Evolutionary conservation across 2,329 filamentous ascomycete genomes (phyloP), one percentile per base, ranked within the genome.

Genomic region (Leptographium radiaticola): DNA sequence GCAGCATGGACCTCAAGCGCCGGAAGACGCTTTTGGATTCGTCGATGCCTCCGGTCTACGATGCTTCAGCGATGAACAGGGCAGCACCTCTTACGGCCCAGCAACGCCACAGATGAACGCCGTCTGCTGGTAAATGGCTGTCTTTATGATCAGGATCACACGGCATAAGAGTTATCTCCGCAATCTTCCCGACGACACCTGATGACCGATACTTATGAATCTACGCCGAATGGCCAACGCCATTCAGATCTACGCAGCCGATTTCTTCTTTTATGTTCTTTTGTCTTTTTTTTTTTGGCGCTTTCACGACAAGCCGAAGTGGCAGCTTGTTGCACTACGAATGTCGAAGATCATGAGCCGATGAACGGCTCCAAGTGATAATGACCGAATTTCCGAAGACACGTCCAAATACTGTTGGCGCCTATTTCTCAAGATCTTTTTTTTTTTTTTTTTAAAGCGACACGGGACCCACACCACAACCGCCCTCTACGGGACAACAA

Each of bases 1-100:
- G 68, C 38, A 57, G 57, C 34, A 59, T 66, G 53, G 67, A 69
- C 43, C 52, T 64, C 46, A 69, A 69, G 64, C 66, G 67, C 33
- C 63, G 66, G 34, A 68, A 67, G 60, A 67, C 64, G 30, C 59
- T 66, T 42, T 53, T 67, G 18, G 65, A 66, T 18, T 59, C 60
- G 11, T 62, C 64, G 1, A 62, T 65, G 53, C 65, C 64, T 2
- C 61, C 65, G 2, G 65, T 64, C 1, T 68, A 65, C 57, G 64
- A 62, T 34, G 39, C 55, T 7, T 49, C 60, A 3, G 43, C 52
- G 2, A 59, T 62, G 56, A 61, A 54, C 54, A 58, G 60, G 12
- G 55, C 65, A 7, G 59, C 64, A 2, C 56, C 65, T 2, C 60
- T 66, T n/a, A 56, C 60, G 15, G 45, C 59, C 11, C 63, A 61